These are phyloP conservation scores for Coprinellus micaceus DNA, from an alignment of 768 basidiomycete genomes.

Conservation along the genomic window DNA sequence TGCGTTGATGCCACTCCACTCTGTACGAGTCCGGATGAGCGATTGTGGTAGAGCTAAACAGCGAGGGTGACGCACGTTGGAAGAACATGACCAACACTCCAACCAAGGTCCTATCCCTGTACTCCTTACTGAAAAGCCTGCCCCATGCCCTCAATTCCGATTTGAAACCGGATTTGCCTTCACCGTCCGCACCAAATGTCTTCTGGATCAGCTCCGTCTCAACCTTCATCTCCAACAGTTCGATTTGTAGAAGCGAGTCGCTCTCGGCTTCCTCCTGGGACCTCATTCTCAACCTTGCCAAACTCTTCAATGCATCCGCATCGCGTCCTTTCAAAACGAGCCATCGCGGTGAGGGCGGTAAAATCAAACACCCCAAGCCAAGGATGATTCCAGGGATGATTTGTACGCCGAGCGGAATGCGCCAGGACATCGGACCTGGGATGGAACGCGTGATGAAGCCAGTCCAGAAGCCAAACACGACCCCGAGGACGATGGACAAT, in stretches of 20 bases:
- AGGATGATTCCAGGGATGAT: conserved; percentile 66
- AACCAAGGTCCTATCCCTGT: conserved; percentile 60
- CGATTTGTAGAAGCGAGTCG: conserved; percentile 57
- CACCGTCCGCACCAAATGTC: conserved; percentile 12
- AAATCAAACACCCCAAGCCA: conserved; percentile 53
- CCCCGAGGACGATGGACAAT: conserved; percentile 75
- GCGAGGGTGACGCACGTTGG: conserved; percentile 53
- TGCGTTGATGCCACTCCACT: conserved; percentile 88
- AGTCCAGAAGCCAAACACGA: conserved; percentile 80
- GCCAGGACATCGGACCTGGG: conserved; percentile 65
- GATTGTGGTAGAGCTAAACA: neutral
- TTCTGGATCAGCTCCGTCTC: conserved; percentile 53
- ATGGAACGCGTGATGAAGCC: conserved; percentile 73
- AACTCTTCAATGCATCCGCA: conserved; percentile 54
- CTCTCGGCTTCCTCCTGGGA: conserved; percentile 39
- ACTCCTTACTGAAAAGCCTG: conserved; percentile 49
- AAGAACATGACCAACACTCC: conserved; percentile 79
- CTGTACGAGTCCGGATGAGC: conserved; percentile 31
- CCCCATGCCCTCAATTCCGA: conserved; percentile 49
- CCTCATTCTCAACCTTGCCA: conserved; percentile 54
- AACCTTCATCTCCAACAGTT: conserved; percentile 73
- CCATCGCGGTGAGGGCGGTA: conserved; percentile 62
- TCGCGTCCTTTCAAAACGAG: conserved; percentile 52
- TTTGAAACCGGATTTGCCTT: conserved; percentile 16
- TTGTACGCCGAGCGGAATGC: conserved; percentile 72